Base-by-base conservation (phyloP, 768 basidiomycete genomes). In the Panus rudis region DNA sequence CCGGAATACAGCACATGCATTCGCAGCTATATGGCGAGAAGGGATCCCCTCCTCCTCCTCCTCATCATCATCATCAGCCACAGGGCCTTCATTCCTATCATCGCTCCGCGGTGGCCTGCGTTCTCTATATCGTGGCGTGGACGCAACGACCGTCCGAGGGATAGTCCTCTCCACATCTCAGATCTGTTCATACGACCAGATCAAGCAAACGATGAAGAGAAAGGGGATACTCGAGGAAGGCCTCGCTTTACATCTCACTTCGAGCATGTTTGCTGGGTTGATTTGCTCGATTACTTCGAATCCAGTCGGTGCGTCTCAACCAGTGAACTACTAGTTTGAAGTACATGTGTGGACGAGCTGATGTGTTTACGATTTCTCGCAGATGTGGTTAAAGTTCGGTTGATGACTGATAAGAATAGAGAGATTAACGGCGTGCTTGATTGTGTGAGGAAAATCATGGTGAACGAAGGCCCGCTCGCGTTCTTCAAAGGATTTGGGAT, bases 401-500 rank as follows among this genome's bases (percentile, higher is more conserved):
- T 66, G 10, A 66, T 66, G 64, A 64, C 63, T 40, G 64, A 66
- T 45, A 63, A 62, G 46, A 53, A 52, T 31, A 52, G 60, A 28
- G 45, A 56, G 47, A 53, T 49, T 42, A 50, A 49, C 14, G 59
- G 61, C 27, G 57, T 58, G 11, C 19, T 55, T 25, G 58, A 63
- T 48, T 64, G 63, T 38, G 56, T 64, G 16, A 41, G 47, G 47
- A 55, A 42, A 19, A 56, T 66, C 32, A 26, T 63, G 42, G 39
- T 41, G 22, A 43, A 58, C 14, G 64, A 66, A 45, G 63, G 64
- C 1, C 56, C 52, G 8, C 45, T 58, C 39, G 61, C 62, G 4
- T 64, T 66, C 43, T 66, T 51, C 46, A 66, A 66, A 46, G 64
- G 64, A n/a, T 66, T 66, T 41, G 54, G 59, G n/a, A 64, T 66